These are phyloP conservation scores for Russula griseocarnosa DNA, from an alignment of 768 basidiomycete species.

Conservation along the genomic window DNA sequence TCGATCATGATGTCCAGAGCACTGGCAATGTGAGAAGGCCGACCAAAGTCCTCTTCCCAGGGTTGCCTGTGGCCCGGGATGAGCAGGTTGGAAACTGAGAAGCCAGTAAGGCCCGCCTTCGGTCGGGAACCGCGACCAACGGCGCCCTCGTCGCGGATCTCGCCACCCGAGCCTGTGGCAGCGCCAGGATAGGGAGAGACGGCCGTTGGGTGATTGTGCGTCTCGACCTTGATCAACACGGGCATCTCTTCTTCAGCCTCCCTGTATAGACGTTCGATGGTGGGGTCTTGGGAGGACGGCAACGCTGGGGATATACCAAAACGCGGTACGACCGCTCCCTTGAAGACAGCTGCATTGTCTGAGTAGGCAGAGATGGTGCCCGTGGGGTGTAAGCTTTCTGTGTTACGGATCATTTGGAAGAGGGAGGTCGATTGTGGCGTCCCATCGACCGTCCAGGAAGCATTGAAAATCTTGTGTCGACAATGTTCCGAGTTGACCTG, in stretches of 20 bases:
- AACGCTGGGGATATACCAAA: conserved; percentile 52
- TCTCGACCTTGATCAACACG: conserved; percentile 96
- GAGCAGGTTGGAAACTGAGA: conserved; percentile 88
- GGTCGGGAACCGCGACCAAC: conserved; percentile 94
- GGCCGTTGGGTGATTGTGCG: conserved; percentile 98
- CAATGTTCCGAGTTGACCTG: conserved; percentile 99
- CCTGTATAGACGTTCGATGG: conserved; percentile 45
- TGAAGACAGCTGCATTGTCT: conserved; percentile 94
- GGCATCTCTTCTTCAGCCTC: conserved; percentile 66
- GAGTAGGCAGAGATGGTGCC: conserved; percentile 96
- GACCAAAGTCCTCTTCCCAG: conserved; percentile 94
- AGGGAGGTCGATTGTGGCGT: conserved; percentile 61
- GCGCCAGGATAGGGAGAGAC: conserved; percentile 99
- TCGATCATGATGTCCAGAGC: conserved; percentile 97
- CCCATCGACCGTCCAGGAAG: conserved; percentile 88
- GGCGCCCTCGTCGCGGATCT: conserved; percentile 97
- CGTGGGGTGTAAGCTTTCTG: conserved; percentile 66
- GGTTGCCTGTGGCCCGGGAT: conserved; percentile 89
- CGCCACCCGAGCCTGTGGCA: conserved; percentile 96
- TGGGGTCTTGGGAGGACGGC: conserved; percentile 28
- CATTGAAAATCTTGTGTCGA: conserved; percentile 99
- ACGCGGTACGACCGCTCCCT: conserved; percentile 68
- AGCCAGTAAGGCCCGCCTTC: conserved; percentile 91
- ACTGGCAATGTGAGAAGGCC: conserved; percentile 85
- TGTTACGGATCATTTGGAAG: conserved; percentile 97